Evolutionary conservation across 139 green algal species (phyloP).

Genomic region (Astrephomene gubernaculifera): DNA sequence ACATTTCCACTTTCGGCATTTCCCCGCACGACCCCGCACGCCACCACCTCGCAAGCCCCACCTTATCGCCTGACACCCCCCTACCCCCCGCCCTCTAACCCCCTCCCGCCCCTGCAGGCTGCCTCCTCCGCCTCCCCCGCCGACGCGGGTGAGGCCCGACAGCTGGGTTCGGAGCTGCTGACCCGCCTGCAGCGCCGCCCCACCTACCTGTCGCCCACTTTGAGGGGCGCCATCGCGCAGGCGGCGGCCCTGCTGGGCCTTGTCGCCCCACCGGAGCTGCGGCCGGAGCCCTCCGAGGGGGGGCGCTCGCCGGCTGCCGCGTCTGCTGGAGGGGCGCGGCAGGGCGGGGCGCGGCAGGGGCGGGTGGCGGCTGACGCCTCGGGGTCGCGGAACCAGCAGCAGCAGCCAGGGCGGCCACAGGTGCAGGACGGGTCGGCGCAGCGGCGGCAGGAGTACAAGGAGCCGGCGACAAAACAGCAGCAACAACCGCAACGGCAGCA

Average conservation of each 20-base stretch:
- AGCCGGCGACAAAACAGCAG: neutral
- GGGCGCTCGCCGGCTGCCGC: too few species aligned
- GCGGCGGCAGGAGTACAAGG: neutral
- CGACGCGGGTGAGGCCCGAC: neutral
- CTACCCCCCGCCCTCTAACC: neutral
- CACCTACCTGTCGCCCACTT: neutral
- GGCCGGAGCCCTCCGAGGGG: too few species aligned
- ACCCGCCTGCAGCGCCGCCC: neutral
- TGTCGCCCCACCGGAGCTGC: neutral
- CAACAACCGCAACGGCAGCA: neutral
- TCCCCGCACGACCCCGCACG: too few species aligned
- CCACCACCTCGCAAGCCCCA: too few species aligned
- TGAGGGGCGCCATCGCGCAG: neutral
- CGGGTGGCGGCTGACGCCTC: too few species aligned
- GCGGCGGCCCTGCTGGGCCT: conserved; percentile 1
- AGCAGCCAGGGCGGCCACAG: neutral
- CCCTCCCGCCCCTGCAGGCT: neutral
- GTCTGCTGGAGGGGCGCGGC: too few species aligned
- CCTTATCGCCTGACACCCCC: too few species aligned
- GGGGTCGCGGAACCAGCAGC: neutral
- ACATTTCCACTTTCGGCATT: too few species aligned
- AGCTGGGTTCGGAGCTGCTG: conserved; percentile 20
- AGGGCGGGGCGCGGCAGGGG: neutral
- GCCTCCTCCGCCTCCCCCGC: neutral
- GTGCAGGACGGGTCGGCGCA: neutral